Evolutionary conservation across 2,329 filamentous ascomycete species (phyloP), one percentile per base, ranked within the genome.

Genomic region (Ophiostoma montium): DNA sequence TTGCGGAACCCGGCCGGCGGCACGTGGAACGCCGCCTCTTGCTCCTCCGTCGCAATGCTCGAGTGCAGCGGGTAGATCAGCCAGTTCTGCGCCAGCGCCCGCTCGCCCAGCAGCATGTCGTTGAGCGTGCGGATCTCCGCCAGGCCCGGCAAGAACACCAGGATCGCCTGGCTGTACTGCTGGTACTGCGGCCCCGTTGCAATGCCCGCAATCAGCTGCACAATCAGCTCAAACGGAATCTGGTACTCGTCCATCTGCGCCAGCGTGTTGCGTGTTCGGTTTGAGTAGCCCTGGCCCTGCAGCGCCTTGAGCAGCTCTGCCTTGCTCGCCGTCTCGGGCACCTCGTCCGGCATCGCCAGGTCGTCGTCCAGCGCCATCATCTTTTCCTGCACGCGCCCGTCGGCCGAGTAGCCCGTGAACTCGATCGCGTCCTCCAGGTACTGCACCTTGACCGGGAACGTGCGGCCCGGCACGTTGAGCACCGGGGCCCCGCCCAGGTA

Each of bases 101-200:
- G 79, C 58, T 94, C 82, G 0, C 86, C 81, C 5, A 83, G 67
- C 3, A 98, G 71, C 63, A 92, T 78, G 59, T 95, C 88, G 61
- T 95, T 92, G 41, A 98, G 68, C 18, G 83, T 82, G 49, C 88
- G 76, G 56, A 95, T 95, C 59, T 98, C 92, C 11, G 85, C 89
- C 56, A 96, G 87, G 61, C 92, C 92, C 7, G 92, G 92, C 57
- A 98, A 70, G 62, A 98, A 98, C 5, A 98, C 78, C n/a, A 98
- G 66, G 47, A 96, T 84, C 1, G 92, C 92, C 62, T 84, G 89
- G 69, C 88, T 95, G 64, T 82, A 96, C 15, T 71, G 67, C 13
- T 68, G 63, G 57, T 90, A 80, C 0, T 75, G 67, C 5, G 78
- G 74, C 50, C 84, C 76, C 1, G 73, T 77, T 2, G 87, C 83